phyloP scores from a whole-genome alignment of 345 rosid genomes.

The Citrus hindsii region DNA sequence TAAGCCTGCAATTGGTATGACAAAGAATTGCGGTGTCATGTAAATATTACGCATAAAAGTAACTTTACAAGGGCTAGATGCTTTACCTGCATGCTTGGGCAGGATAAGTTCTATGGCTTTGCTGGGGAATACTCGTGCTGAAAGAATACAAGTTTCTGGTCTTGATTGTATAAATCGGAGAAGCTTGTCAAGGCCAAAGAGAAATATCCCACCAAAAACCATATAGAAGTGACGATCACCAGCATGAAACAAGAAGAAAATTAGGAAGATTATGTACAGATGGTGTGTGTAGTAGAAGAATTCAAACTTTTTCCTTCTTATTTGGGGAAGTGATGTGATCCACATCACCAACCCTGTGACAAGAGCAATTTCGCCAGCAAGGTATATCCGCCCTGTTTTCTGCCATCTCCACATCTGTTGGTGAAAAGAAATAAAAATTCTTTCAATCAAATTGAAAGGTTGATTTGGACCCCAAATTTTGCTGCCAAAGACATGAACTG shows the following conservation, averaged over 20 bases:
- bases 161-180: constrained; percentile 68
- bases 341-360: constrained; percentile 62
- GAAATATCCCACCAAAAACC: constrained; percentile 70
- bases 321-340: constrained; percentile 83
- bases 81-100: constrained; percentile 67
- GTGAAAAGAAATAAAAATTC: not conserved
- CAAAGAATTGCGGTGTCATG: not conserved
- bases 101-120: constrained; percentile 59
- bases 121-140: constrained; percentile 55
- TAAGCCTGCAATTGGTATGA: constrained; percentile 46
- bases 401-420: constrained; percentile 75
- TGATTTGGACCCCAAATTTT: not conserved
- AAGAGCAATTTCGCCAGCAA: constrained; percentile 69
- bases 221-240: constrained; percentile 84
- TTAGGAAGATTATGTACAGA: constrained; percentile 59
- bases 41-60: not conserved
- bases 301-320: constrained; percentile 72
- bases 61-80: not conserved
- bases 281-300: constrained; percentile 78
- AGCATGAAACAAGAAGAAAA: constrained; percentile 74
- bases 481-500: not conserved
- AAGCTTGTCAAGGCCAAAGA: constrained; percentile 71
- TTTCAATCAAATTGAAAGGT: not conserved
- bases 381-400: constrained; percentile 66
- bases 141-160: constrained; percentile 46